These are phyloP conservation scores for Colletotrichum salicis DNA, from an alignment of 2,329 filamentous ascomycete species.

Conservation along the genomic window DNA sequence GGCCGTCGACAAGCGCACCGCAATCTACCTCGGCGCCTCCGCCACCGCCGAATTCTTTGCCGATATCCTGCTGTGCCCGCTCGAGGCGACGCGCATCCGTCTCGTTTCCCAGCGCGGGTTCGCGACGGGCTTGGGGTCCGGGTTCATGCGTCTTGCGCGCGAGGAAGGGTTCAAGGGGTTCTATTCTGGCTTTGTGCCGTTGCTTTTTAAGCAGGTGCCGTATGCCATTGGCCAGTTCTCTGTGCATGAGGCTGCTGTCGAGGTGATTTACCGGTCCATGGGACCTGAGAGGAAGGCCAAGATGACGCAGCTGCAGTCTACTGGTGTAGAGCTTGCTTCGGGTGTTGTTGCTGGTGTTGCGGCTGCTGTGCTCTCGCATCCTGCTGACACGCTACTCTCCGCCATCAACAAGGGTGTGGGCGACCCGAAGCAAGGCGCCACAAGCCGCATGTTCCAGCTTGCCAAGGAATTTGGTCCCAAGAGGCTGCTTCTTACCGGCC, in stretches of 20 bases:
- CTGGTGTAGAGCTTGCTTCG: constrained; percentile 84
- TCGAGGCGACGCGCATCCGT: constrained; percentile 83
- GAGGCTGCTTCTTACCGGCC: constrained; percentile 56
- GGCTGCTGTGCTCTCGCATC: constrained; percentile 88
- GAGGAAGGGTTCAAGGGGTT: constrained; percentile 84
- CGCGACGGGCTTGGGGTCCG: constrained; percentile 75
- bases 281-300: constrained; percentile 74
- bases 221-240: constrained; percentile 97
- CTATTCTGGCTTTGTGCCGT: constrained; percentile 90
- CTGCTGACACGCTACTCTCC: constrained; percentile 75
- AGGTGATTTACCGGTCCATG: constrained; percentile 76
- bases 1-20: constrained; percentile 57
- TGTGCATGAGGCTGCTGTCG: constrained; percentile 88
- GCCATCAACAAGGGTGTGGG: constrained; percentile 67
- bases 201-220: constrained; percentile 89
- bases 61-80: constrained; percentile 86
- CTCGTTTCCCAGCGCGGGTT: constrained; percentile 86
- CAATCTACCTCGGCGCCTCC: constrained; percentile 78
- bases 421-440: constrained; percentile 57
- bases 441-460: constrained; percentile 63
- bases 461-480: constrained; percentile 62
- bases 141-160: constrained; percentile 79
- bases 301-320: constrained; percentile 77
- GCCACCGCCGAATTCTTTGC: constrained; percentile 77
- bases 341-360: constrained; percentile 90